These are phyloP conservation scores for Spergularia azorica DNA, from an alignment of 179 eudicot genomes.

Conservation along the genomic window DNA sequence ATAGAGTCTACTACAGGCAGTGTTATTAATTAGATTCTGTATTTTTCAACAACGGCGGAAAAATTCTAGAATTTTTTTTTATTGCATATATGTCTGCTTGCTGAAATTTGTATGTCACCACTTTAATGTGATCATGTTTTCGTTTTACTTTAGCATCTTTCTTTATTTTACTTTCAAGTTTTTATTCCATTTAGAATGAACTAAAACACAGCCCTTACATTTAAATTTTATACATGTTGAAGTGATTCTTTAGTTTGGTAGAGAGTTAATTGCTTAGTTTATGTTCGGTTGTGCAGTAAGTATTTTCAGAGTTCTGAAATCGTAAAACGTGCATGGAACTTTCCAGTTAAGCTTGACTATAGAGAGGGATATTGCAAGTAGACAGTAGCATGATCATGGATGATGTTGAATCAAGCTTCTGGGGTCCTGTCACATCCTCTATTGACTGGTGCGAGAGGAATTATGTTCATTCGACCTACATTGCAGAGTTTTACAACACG, in stretches of 20 bases:
- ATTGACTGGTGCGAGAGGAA: conserved; percentile 72
- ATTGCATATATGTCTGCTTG: too few relatives aligned
- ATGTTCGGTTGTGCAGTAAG: conserved; percentile 9
- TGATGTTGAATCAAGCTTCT: conserved; percentile 55
- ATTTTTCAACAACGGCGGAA: too few relatives aligned
- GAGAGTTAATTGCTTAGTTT: neutral
- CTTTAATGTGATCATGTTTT: too few relatives aligned
- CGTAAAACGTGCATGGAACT: neutral
- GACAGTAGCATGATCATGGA: conserved; percentile 38
- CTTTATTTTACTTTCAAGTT: too few relatives aligned
- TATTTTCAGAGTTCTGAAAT: neutral
- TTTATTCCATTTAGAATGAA: too few relatives aligned
- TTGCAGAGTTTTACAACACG: conserved; percentile 82
- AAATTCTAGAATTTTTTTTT: too few relatives aligned
- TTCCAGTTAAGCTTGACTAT: neutral
- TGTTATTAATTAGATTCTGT: too few relatives aligned
- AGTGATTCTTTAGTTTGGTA: neutral
- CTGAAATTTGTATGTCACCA: too few relatives aligned
- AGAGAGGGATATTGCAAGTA: neutral
- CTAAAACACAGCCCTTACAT: too few relatives aligned
- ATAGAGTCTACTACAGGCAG: too few relatives aligned
- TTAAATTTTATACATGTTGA: too few relatives aligned
- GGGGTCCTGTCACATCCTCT: conserved; percentile 89
- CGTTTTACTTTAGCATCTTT: too few relatives aligned
- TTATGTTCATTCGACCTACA: conserved; percentile 58